Conservation (phyloP, 75 land plant genomes). For the Ceratopteris richardii region DNA sequence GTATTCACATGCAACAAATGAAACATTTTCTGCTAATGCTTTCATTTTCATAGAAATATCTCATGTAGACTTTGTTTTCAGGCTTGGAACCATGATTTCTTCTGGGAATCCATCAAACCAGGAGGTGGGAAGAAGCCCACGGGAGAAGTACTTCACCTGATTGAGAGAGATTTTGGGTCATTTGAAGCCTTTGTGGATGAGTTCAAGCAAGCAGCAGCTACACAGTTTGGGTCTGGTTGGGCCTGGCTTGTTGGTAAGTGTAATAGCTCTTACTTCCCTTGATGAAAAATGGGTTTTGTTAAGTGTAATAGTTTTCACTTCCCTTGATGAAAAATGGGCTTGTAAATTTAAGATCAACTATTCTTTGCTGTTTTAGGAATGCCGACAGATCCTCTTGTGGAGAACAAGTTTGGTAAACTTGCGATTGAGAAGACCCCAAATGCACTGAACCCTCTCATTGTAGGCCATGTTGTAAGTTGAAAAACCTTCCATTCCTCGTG, state of each 20-base stretch:
- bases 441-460: constrained; percentile 81
- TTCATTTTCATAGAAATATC: no score
- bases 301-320: no score
- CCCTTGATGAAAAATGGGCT: no score
- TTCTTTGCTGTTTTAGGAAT: background rate
- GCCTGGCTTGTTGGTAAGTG: constrained; percentile 84
- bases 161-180: constrained; percentile 79
- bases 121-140: constrained; percentile 69
- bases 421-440: constrained; percentile 67
- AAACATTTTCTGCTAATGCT: no score
- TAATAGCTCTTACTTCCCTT: background rate
- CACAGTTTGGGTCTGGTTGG: constrained; percentile 97
- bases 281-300: no score
- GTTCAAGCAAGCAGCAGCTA: constrained; percentile 62
- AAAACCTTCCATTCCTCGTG: background rate
- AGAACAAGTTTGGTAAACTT: constrained; percentile 73
- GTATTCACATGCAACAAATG: no score
- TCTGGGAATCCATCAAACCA: constrained; percentile 79
- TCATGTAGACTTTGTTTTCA: constrained; percentile 17
- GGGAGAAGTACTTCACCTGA: constrained; percentile 49
- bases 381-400: background rate
- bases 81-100: constrained; percentile 89
- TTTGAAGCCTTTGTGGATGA: constrained; percentile 47
- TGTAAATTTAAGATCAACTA: no score
- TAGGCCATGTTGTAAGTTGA: constrained; percentile 71